Base-by-base conservation (phyloP, 179 eudicot species). In the Carnegiea gigantea region DNA sequence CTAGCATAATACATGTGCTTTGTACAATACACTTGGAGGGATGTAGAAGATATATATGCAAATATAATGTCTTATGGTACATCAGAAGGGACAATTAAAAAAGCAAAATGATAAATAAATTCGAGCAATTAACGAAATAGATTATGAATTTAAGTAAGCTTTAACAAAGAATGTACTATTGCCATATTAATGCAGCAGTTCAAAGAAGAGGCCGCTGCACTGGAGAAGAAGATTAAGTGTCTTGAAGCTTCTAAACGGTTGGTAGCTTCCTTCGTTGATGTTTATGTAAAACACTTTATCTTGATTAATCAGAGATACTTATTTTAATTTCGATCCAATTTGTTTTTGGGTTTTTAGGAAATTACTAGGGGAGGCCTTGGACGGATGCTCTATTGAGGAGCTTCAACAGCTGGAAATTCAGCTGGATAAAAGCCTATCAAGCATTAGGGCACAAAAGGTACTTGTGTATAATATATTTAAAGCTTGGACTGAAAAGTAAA, bases 361-460 rank as follows among this genome's bases (percentile, higher is more conserved):
- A 78, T 26, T 86, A 73, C 33, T 83, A 43, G 88, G 88, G 20
- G 86, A 86, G 6, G 77, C 76, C 14, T 33, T 86, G 1, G 86
- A 83, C 24, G 43, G 70, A 26, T 86, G 86, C 54, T 80, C 86
- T 5, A 65, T 86, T 57, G 82, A 83, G 26, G 88, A 86, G 84
- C 86, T 86, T 75, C 86, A 83, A 78, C 80, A 83, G 75, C 77
- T 86, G 30, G 88, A 86, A 81, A 80, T 44, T 68, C 84, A 86
- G 75, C 24, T 86, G 5, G 86, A 80, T 28, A 86, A 81, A 70
- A 83, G 88, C 65, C 82, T 86, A 11, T 73, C 80, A n/a, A 80
- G 14, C 38, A 83, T 86, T 46, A 83, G 88, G 83, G 82, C 88
- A 18, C 75, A 74, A 78, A 86, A 86, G 86, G 88, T 86, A 79